Base-by-base conservation (phyloP, 768 basidiomycete species). In the Xerocomus spinulosus region DNA sequence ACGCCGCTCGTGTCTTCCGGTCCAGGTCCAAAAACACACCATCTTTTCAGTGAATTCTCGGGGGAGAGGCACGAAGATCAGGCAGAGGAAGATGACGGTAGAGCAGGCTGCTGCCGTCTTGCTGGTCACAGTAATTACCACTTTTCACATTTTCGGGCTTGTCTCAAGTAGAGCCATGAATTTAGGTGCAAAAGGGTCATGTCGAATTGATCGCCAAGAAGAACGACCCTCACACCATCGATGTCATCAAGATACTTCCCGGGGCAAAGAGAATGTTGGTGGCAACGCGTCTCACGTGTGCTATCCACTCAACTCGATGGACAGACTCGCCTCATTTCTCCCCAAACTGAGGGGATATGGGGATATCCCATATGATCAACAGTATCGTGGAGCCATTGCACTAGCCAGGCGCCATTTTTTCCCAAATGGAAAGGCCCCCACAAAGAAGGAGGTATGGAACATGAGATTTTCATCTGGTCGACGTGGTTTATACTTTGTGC, bases 341-440 rank as follows among this genome's bases (percentile, higher is more conserved):
- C 63, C 61, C 2, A 66, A 66, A 30, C 33, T 64, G 24, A 55
- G 61, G 38, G 64, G 61, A 25, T 66, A 61, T 13, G 63, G 61
- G 8, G 49, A 66, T 29, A 52, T 66, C 3, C 56, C 61, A 7
- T 63, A 63, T 12, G 54, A 56, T 13, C 45, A 52, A 37, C 53
- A 66, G 37, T 64, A 64, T 28, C 61, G 56, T 29, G 63, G 58
- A 8, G 57, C 61, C 4, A 52, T 66, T 9, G 63, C 63, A 3
- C 40, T 64, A 13, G 61, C 63, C 33, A 58, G 58, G 37, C 63
- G 62, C 1, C 58, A 64, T 29, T 64, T 66, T 36, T 54, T 61
- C 34, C 58, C 63, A 4, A 54, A 48, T 13, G 61, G 61, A 43
- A 49, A 44, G 4, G 33, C 46, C 3, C 56, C 49, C 18, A 64